Conservation (phyloP, 306 rosid genomes). For the Astragalus membranaceus region DNA sequence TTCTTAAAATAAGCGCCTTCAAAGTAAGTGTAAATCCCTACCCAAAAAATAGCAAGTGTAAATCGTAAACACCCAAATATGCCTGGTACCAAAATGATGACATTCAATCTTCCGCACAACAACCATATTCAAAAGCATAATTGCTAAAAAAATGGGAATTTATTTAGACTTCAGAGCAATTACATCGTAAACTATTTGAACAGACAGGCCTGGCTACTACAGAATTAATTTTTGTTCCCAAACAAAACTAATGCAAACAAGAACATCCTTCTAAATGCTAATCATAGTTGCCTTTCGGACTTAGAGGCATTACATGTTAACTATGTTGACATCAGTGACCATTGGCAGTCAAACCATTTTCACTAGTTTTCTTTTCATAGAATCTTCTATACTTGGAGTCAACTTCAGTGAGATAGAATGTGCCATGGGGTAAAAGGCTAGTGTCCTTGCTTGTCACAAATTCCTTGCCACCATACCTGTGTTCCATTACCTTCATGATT, state of each 20-base stretch:
- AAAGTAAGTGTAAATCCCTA: too few relatives aligned
- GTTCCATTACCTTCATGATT: conserved; percentile 76
- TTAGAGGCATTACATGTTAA: not conserved
- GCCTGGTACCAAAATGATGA: too few relatives aligned
- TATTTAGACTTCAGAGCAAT: conserved; percentile 6
- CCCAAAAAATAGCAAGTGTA: too few relatives aligned
- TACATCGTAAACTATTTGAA: not conserved
- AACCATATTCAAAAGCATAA: not conserved
- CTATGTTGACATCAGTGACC: conserved; percentile 38
- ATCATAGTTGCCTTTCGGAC: conserved; percentile 7
- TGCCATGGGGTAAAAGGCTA: conserved; percentile 56
- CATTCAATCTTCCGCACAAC: not conserved
- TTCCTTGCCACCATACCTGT: conserved; percentile 73
- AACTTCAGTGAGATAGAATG: conserved; percentile 79
- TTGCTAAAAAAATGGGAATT: not conserved
- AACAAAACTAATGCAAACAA: conserved; percentile 13
- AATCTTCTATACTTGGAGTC: conserved; percentile 76
- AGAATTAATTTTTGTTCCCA: conserved; percentile 16
- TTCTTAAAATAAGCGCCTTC: too few relatives aligned
- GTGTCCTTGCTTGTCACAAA: conserved; percentile 74
- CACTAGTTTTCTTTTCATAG: conserved; percentile 47
- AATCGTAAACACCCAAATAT: too few relatives aligned
- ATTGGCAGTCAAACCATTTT: conserved; percentile 23
- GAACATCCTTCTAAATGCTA: conserved; percentile 17
- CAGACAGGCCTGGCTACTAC: not conserved